phyloP scores from a whole-genome alignment of 768 basidiomycete species.

The Amanita exitialis region DNA sequence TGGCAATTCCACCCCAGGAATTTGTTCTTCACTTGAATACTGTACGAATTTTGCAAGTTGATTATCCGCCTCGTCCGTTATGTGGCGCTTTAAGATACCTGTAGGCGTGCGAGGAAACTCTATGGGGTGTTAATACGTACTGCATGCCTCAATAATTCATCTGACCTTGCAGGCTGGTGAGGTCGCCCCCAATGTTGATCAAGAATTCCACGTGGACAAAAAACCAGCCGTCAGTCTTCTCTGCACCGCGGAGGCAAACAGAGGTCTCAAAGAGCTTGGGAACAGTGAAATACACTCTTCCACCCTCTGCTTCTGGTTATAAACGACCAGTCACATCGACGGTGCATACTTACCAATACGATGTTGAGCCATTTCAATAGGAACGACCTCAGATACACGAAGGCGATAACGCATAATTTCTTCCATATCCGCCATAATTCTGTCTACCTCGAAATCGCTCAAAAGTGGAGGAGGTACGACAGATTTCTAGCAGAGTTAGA shows the following conservation, averaged over 20 bases:
- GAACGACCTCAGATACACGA: constrained; percentile 69
- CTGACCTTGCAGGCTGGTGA: constrained; percentile 61
- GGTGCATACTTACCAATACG: constrained; percentile 39
- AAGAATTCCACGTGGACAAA: constrained; percentile 71
- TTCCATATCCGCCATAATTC: constrained; percentile 65
- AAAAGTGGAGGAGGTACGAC: constrained; percentile 57
- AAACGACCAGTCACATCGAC: constrained; percentile 5
- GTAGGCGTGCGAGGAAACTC: constrained; percentile 68
- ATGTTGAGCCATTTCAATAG: constrained; percentile 70
- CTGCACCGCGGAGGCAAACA: constrained; percentile 63
- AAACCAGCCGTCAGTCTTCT: constrained; percentile 74
- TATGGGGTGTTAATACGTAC: constrained; percentile 16
- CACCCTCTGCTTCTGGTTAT: constrained; percentile 41
- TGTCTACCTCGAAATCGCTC: constrained; percentile 54
- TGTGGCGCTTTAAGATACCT: constrained; percentile 52
- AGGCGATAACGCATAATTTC: constrained; percentile 72
- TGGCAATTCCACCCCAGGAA: constrained; percentile 29
- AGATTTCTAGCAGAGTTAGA: constrained; percentile 41
- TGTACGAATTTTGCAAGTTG: constrained; percentile 58
- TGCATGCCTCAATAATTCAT: not conserved
- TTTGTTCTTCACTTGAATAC: constrained; percentile 29
- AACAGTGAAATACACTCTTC: constrained; percentile 70
- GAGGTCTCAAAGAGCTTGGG: constrained; percentile 66
- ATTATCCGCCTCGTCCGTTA: constrained; percentile 63
- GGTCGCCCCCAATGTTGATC: constrained; percentile 63